Conservation (phyloP, 306 rosid species). For the Quercus agrifolia region DNA sequence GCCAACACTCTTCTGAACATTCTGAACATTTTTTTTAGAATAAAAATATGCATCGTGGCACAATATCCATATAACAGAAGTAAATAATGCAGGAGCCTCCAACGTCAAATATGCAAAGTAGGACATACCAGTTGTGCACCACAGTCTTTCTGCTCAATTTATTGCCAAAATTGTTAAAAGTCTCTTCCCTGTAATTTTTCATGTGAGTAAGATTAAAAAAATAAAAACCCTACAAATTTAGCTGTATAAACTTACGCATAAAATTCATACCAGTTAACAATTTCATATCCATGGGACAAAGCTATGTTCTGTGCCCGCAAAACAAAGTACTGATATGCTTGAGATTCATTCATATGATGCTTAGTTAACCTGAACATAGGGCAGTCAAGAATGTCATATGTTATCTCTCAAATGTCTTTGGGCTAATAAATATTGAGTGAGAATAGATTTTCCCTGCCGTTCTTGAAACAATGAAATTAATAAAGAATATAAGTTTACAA, state of each 20-base stretch:
- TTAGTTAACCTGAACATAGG: slow-evolving; percentile 26
- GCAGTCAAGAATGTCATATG: not conserved
- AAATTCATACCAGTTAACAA: slow-evolving; percentile 37
- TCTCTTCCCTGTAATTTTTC: slow-evolving; percentile 42
- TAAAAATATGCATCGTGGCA: not conserved
- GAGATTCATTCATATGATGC: slow-evolving; percentile 24
- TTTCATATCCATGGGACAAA: slow-evolving; percentile 41
- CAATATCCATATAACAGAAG: not conserved
- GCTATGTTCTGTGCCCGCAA: slow-evolving; percentile 42
- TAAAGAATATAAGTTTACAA: not conserved
- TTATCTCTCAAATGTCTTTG: not conserved
- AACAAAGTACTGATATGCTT: slow-evolving; percentile 41
- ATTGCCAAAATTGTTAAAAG: slow-evolving; percentile 38
- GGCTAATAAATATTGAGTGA: not conserved
- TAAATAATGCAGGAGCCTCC: not conserved
- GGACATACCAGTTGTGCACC: slow-evolving; percentile 46
- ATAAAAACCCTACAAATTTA: not conserved
- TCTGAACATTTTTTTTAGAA: too few relatives aligned
- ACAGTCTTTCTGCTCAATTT: slow-evolving; percentile 41
- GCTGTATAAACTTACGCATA: not conserved
- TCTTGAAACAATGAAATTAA: not conserved
- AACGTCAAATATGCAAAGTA: not conserved
- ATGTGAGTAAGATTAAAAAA: not conserved
- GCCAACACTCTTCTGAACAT: not conserved
- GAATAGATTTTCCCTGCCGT: not conserved